Evolutionary conservation across 768 basidiomycete species (phyloP), one percentile per base, ranked within the genome.

Genomic region (Lactifluus hygrophoroides): DNA sequence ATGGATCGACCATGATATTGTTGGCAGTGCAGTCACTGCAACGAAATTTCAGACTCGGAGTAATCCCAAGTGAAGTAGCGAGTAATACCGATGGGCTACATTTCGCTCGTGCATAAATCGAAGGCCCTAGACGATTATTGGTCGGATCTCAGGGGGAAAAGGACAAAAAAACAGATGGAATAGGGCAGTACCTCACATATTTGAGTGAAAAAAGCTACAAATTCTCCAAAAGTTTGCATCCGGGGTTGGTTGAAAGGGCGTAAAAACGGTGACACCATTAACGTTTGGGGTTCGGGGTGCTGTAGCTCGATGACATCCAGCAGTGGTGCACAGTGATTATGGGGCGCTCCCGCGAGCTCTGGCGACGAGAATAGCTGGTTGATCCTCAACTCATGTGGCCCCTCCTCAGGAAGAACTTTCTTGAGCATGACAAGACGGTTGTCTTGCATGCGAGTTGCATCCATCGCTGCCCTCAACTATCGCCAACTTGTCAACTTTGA

Each of bases 141-240:
- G 37, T 5, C 30, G 9, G 23, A 32, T 17, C 23, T 35, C 6
- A 27, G 19, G n/a, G n/a, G n/a, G n/a, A n/a, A n/a, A n/a, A 14
- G 19, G n/a, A 19, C 44, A 25, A 1, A 16, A 10, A 14, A 17
- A 13, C 2, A n/a, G 1, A 5, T 28, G 28, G 19, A 14, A n/a
- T 19, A 14, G 25, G 23, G 25, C 34, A 49, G 3, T 25, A 71
- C 75, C 66, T 75, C 71, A 25, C 76, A 66, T 2, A 74, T 32
- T 48, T 75, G 73, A 0, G 62, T 46, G 25, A 72, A 62, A 43
- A 68, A 74, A 6, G 68, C 70, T 0, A 75, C 48, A 2, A 65
- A 68, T 62, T 76, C 75, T 0, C 75, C 73, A 7, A 74, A 49
- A 0, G 72, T 74, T 28, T 67, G 58, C 34, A 76, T 71, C 0